Evolutionary conservation across 1,139 yeast species (phyloP).

Genomic region (Candida mesenterica): DNA sequence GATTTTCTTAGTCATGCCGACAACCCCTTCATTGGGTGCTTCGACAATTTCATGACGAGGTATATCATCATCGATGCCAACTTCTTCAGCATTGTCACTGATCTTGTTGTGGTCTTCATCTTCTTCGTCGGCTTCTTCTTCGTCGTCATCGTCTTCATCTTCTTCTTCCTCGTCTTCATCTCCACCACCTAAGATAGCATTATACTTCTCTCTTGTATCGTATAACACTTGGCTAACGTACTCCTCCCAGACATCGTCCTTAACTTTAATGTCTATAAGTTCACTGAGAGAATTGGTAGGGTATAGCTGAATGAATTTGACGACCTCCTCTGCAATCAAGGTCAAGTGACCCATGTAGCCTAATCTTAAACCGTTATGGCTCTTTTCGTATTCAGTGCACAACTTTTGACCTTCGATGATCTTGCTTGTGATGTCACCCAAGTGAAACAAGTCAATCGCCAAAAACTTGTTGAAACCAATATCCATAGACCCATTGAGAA

Average conservation of each 20-base stretch:
- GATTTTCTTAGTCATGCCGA: slow-evolving; percentile 6
- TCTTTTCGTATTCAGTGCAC: slow-evolving; percentile 66
- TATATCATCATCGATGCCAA: slow-evolving; percentile 1
- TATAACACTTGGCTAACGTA: slow-evolving; percentile 82
- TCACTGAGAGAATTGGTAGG: slow-evolving; percentile 61
- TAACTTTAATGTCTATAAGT: slow-evolving; percentile 57
- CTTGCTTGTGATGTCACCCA: slow-evolving; percentile 72
- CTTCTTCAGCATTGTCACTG: not conserved
- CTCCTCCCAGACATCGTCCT: slow-evolving; percentile 71
- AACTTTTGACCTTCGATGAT: slow-evolving; percentile 80
- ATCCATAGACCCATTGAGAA: slow-evolving; percentile 93
- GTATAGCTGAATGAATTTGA: slow-evolving; percentile 80
- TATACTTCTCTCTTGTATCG: slow-evolving; percentile 90
- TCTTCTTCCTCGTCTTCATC: slow-evolving; percentile 39
- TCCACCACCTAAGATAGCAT: slow-evolving; percentile 88
- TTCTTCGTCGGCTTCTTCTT: slow-evolving; percentile 35
- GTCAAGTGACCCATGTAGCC: slow-evolving; percentile 99
- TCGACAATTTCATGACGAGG: slow-evolving; percentile 5
- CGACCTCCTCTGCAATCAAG: slow-evolving; percentile 93
- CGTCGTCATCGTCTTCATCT: slow-evolving; percentile 31
- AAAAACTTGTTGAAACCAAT: slow-evolving; percentile 81
- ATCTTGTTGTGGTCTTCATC: slow-evolving; percentile 19
- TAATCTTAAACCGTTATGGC: slow-evolving; percentile 64
- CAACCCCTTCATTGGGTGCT: slow-evolving; percentile 7
- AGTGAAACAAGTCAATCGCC: slow-evolving; percentile 81